Conservation (phyloP, 495 filamentous ascomycete genomes). For the Achaetomiella virescens region DNA sequence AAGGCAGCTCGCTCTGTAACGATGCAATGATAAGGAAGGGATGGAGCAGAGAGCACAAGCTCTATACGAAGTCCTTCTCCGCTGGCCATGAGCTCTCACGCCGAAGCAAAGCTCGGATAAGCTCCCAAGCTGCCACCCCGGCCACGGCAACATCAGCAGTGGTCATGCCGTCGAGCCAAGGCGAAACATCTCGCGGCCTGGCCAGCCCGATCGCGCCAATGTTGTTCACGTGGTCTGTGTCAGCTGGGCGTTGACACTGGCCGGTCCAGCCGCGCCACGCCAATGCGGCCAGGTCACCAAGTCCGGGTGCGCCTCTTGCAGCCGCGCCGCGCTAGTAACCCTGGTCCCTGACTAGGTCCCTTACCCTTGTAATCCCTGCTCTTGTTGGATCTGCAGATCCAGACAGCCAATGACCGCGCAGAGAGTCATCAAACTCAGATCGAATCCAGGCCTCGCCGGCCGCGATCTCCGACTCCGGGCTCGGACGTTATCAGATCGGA, state of each 20-base stretch:
- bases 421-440: not conserved
- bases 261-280: not conserved
- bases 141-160: not conserved
- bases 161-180: no score
- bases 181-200: not conserved
- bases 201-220: not conserved
- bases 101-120: not conserved
- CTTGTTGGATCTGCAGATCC: not conserved
- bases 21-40: no score
- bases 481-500: not conserved
- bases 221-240: conserved; percentile 31
- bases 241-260: conserved; percentile 15
- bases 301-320: conserved; percentile 23
- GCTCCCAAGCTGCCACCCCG: not conserved
- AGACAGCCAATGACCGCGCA: not conserved
- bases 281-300: not conserved
- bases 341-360: no score
- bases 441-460: not conserved
- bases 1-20: no score
- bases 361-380: no score
- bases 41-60: no score
- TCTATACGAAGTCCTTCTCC: no score
- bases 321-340: conserved; percentile 16
- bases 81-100: no score
- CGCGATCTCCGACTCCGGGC: conserved; percentile 1